Conservation (phyloP, 371 early-diverging fungal species). For the Vairimorpha ceranae region DNA sequence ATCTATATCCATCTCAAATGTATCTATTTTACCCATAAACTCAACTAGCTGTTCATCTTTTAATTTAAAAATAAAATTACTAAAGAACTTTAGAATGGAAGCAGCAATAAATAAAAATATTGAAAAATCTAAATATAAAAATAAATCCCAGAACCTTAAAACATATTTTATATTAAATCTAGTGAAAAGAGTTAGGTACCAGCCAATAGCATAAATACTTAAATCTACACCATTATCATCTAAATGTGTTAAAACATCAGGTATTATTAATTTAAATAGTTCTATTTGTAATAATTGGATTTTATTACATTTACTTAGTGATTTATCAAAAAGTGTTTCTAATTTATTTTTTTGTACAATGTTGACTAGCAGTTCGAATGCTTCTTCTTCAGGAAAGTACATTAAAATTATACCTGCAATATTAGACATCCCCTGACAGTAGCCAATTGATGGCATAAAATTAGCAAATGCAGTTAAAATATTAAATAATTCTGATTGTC, state of each 20-base stretch:
- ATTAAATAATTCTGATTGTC: conserved; percentile 56
- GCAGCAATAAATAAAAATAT: conserved; percentile 56
- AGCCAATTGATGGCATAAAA: conserved; percentile 58
- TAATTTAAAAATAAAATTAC: conserved; percentile 20
- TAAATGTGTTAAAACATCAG: conserved; percentile 52
- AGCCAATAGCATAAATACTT: conserved; percentile 52
- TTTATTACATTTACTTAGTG: conserved; percentile 47
- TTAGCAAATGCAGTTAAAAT: conserved; percentile 63
- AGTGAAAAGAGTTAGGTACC: conserved; percentile 64
- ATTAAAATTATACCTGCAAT: conserved; percentile 60
- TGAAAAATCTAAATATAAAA: conserved; percentile 59
- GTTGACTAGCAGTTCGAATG: conserved; percentile 52
- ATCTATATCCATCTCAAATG: conserved; percentile 41
- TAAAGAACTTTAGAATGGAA: conserved; percentile 51
- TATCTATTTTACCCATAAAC: conserved; percentile 44
- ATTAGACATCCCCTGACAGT: conserved; percentile 64
- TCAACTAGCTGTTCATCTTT: conserved; percentile 41
- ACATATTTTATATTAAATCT: conserved; percentile 54
- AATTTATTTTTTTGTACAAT: conserved; percentile 56
- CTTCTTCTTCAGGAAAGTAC: conserved; percentile 60
- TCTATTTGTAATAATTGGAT: conserved; percentile 57
- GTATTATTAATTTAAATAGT: conserved; percentile 49
- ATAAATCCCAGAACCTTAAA: conserved; percentile 60
- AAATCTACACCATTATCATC: conserved; percentile 36
- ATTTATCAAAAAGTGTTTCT: conserved; percentile 60